These are phyloP conservation scores for Ogataea parapolymorpha DNA, from an alignment of 805 yeast species.

Conservation along the genomic window DNA sequence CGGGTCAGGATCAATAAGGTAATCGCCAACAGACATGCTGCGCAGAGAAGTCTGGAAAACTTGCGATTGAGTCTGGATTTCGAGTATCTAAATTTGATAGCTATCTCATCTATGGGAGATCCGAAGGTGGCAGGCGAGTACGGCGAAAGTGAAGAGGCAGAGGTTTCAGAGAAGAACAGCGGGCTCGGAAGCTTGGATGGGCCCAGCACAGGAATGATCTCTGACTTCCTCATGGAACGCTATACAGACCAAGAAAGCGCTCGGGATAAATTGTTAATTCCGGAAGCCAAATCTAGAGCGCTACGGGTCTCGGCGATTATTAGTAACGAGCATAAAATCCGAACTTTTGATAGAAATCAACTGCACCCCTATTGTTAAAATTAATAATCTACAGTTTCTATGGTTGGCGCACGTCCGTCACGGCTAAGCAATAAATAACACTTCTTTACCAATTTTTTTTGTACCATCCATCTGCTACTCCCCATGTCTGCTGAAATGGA, in stretches of 20 bases:
- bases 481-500: neutral
- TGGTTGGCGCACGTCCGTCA: neutral
- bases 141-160: conserved; percentile 11
- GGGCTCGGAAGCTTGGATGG: conserved; percentile 8
- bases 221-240: conserved; percentile 4
- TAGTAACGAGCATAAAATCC: neutral
- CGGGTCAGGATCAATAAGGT: neutral
- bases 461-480: neutral
- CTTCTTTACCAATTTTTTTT: neutral
- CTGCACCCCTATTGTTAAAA: neutral
- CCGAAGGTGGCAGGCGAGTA: conserved; percentile 7
- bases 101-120: conserved; percentile 13
- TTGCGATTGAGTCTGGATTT: conserved; percentile 5
- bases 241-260: neutral
- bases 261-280: neutral
- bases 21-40: neutral
- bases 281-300: neutral
- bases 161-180: conserved; percentile 5
- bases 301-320: neutral
- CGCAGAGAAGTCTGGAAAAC: neutral
- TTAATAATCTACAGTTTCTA: conserved; percentile 3
- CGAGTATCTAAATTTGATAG: neutral
- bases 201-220: conserved; percentile 2
- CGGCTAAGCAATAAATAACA: neutral
- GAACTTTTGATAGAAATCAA: neutral